A percentile compares a stretch with the other conserved stretches of the same genome.
phyloP scores from a whole-genome alignment of 2,329 filamentous ascomycete genomes.

The Diaporthe vaccinii region DNA sequence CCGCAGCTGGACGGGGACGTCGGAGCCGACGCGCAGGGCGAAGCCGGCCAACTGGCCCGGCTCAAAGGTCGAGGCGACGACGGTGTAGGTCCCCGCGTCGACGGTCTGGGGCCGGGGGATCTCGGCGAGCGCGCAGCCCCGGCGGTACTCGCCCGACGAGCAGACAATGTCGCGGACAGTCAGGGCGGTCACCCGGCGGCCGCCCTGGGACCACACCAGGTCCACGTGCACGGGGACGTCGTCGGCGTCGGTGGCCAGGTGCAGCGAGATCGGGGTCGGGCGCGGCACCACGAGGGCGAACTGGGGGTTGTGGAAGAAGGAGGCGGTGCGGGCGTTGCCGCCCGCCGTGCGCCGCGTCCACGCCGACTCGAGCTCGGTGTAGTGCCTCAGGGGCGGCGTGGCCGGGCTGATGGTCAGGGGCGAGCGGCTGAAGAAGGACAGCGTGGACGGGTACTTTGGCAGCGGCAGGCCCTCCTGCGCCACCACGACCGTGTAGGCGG shows the following conservation, averaged over 20 bases:
- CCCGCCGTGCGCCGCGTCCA: constrained; percentile 89
- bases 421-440: constrained; percentile 82
- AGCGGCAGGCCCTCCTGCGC: constrained; percentile 81
- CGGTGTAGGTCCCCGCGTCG: constrained; percentile 82
- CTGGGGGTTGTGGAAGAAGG: constrained; percentile 90
- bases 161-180: constrained; percentile 82
- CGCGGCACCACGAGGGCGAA: constrained; percentile 75
- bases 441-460: constrained; percentile 83
- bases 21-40: constrained; percentile 79
- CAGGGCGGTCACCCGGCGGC: constrained; percentile 78
- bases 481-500: constrained; percentile 71
- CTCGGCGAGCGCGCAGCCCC: constrained; percentile 80
- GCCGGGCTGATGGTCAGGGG: constrained; percentile 74
- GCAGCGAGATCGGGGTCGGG: constrained; percentile 75
- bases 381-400: constrained; percentile 68
- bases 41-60: constrained; percentile 82
- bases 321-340: constrained; percentile 82
- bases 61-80: constrained; percentile 93
- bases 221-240: constrained; percentile 87
- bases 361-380: constrained; percentile 69
- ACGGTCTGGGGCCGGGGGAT: constrained; percentile 56
- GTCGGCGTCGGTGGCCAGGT: constrained; percentile 77
- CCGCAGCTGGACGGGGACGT: constrained; percentile 65
- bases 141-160: constrained; percentile 90
- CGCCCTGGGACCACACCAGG: constrained; percentile 78